These are phyloP conservation scores for Calocera viscosa DNA, from an alignment of 768 basidiomycete genomes.

Conservation along the genomic window DNA sequence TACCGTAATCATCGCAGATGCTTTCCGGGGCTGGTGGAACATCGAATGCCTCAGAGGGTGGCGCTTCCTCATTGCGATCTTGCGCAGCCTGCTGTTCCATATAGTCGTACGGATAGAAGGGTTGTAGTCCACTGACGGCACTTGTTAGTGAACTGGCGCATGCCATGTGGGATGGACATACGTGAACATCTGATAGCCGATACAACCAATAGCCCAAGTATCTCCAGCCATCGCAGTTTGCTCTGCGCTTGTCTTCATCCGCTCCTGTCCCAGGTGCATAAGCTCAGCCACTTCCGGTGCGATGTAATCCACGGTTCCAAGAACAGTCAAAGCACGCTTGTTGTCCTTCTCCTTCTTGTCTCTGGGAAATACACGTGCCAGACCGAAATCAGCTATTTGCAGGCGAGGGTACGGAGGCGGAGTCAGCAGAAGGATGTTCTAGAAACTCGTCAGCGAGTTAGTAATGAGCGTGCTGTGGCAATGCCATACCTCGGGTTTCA, in stretches of 20 bases:
- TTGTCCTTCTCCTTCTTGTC: neutral
- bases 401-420: neutral
- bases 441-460: neutral
- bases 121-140: neutral
- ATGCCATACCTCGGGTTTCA: slow-evolving; percentile 2
- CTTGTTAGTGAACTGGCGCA: neutral
- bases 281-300: neutral
- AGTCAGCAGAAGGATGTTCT: neutral
- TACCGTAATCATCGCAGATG: neutral
- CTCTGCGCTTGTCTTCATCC: neutral
- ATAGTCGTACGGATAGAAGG: neutral
- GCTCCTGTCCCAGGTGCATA: neutral
- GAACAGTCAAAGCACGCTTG: neutral
- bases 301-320: slow-evolving; percentile 2
- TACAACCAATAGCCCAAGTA: neutral
- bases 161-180: neutral
- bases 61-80: neutral
- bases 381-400: neutral
- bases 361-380: neutral
- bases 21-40: neutral
- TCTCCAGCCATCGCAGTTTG: neutral
- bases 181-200: slow-evolving; percentile 7
- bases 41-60: neutral
- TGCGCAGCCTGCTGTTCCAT: neutral
- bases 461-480: no score